Evolutionary conservation across 805 yeast genomes (phyloP), one percentile per base, ranked within the genome.

Genomic region (Cyberlindnera bimundalis): DNA sequence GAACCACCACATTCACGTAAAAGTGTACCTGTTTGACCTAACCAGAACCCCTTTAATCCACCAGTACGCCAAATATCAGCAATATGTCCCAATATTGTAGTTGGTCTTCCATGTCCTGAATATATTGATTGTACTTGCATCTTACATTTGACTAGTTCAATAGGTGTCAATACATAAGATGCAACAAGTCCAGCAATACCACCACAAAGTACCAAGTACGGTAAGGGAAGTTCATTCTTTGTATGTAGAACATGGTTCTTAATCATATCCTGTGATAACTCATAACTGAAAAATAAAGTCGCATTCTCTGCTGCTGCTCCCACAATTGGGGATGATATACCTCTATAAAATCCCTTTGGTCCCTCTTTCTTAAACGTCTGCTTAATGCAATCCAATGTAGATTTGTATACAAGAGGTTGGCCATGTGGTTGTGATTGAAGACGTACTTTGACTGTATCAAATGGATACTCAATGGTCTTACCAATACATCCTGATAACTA

Each of bases 251-350:
- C 33, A 19, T 50, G 35, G 6, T 45, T 46, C 33, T 61, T 68
- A 8, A 71, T 38, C 26, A 62, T 37, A 38, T 64, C 58, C 48
- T 72, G 70, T 25, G 79, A 65, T 34, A 67, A 55, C 41, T 75
- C 77, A 53, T 82, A 84, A 11, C 81, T 67, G 39, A 83, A 72
- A 56, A 91, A 91, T 8, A 91, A 65, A 2, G 83, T 78, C 4
- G 96, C 89, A 40, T 81, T 84, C 60, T 91, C 98, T 35, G 86
- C 68, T n/a, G 95, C 83, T 0, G 97, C 96, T 1, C 97, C 97
- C 18, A 84, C 58, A 34, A 90, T 64, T 0, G 98, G 98, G 0
- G 95, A 85, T 11, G 79, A 63, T 6, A 91, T 60, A 1, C 99
- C 90, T 46, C 78, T 78, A 57, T 85, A 90, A 52, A 90, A 84